A percentile compares a stretch with the other conserved stretches of the same genome.
phyloP scores from a whole-genome alignment of 1,284 basidiomycete genomes.

The Sporisorium iseilematis-ciliati region DNA sequence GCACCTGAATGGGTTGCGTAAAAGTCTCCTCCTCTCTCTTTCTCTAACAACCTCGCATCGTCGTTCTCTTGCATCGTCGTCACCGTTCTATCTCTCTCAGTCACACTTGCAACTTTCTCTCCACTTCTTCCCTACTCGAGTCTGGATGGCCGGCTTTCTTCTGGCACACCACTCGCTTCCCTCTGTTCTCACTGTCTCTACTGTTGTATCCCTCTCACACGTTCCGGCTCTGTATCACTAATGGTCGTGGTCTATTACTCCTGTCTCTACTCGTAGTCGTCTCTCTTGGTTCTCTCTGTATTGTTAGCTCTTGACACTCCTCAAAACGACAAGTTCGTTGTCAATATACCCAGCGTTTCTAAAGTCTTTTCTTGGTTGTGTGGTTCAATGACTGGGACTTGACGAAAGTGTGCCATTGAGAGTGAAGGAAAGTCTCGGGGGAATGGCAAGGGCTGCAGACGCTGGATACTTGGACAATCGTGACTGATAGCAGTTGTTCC shows the following conservation, averaged over 20 bases:
- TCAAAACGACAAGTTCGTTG: conserved; percentile 36
- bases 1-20: conserved; percentile 40
- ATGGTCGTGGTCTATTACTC: conserved; percentile 7
- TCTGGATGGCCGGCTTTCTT: conserved; percentile 31
- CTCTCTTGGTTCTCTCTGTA: conserved; percentile 23
- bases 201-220: conserved; percentile 4
- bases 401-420: too few relatives aligned
- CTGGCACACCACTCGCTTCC: conserved; percentile 38
- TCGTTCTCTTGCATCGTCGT: conserved; percentile 14
- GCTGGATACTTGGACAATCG: too few relatives aligned
- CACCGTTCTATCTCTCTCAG: conserved; percentile 9
- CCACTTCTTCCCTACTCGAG: conserved; percentile 9
- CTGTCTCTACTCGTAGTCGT: conserved; percentile 23
- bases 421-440: too few relatives aligned
- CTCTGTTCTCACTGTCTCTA: conserved; percentile 22
- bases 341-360: conserved; percentile 32
- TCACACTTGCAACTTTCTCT: conserved; percentile 17
- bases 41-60: conserved; percentile 22
- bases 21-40: not conserved
- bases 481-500: too few relatives aligned
- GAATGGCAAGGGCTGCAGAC: too few relatives aligned
- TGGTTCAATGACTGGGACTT: not conserved
- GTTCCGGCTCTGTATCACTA: conserved; percentile 19
- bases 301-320: conserved; percentile 24
- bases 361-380: not conserved